A percentile compares a stretch with the other conserved stretches of the same genome.
Evolutionary conservation across 345 rosid species (phyloP).

Genomic region (Crucihimalaya himalaica): DNA sequence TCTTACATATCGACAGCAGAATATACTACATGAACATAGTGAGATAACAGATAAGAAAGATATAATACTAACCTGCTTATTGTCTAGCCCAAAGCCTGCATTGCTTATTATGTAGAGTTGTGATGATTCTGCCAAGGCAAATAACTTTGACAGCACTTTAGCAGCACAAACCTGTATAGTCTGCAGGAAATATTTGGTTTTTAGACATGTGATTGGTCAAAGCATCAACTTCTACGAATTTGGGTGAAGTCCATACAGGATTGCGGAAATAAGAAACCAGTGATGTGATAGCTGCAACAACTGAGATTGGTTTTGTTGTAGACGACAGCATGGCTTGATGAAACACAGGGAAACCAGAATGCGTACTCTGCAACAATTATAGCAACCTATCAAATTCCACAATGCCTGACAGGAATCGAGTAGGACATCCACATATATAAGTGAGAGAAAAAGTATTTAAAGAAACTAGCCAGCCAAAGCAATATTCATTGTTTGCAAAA

Average conservation of each 20-base stretch:
- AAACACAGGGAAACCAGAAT: constrained; percentile 57
- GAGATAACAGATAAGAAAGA: constrained; percentile 25
- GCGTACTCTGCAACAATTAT: constrained; percentile 56
- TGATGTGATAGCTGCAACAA: constrained; percentile 72
- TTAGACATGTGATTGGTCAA: constrained; percentile 17
- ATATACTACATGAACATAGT: constrained; percentile 8
- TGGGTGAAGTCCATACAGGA: constrained; percentile 54
- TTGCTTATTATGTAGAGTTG: constrained; percentile 53
- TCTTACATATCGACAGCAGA: constrained; percentile 31
- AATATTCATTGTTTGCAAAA: constrained; percentile 18
- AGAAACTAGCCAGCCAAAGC: background rate
- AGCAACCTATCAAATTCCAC: constrained; percentile 31
- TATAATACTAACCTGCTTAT: constrained; percentile 65
- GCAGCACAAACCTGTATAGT: constrained; percentile 70
- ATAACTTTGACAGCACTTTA: constrained; percentile 59
- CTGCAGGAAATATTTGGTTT: constrained; percentile 45
- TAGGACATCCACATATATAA: constrained; percentile 21
- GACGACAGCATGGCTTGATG: constrained; percentile 81
- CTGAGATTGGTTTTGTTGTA: constrained; percentile 68
- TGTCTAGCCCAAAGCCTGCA: constrained; percentile 67
- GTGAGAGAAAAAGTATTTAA: background rate
- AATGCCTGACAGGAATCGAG: constrained; percentile 5
- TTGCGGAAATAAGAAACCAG: constrained; percentile 67
- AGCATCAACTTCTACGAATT: constrained; percentile 16
- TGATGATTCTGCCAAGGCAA: constrained; percentile 54